Evolutionary conservation across 192 early-diverging fungal genomes (phyloP).

Genomic region (Coemansia javaensis): DNA sequence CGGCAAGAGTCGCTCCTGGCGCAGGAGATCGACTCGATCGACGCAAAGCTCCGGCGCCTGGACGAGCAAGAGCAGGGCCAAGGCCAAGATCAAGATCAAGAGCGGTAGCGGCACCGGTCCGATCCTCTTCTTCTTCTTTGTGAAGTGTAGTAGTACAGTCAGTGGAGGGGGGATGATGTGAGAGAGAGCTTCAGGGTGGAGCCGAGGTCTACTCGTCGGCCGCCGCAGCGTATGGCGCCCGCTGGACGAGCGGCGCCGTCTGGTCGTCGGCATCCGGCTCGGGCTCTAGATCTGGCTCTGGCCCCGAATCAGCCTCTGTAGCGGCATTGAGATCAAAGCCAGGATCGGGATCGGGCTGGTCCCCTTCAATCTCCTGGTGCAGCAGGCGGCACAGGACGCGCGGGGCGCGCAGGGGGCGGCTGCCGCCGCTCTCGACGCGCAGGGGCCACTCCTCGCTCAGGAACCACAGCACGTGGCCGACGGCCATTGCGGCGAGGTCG

Average conservation of each 20-base stretch:
- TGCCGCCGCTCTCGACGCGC: constrained; percentile 54
- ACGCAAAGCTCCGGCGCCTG: constrained; percentile 28
- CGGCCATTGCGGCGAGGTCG: constrained; percentile 78
- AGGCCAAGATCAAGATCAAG: constrained; percentile 2
- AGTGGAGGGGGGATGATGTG: too few species aligned
- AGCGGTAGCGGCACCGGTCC: neutral
- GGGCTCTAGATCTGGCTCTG: neutral
- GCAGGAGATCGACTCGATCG: constrained; percentile 27
- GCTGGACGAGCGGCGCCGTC: constrained; percentile 4
- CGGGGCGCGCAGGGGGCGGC: constrained; percentile 17
- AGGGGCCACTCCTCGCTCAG: constrained; percentile 91
- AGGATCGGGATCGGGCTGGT: too few species aligned
- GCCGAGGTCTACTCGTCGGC: neutral
- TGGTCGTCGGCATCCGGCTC: neutral
- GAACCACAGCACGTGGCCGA: constrained; percentile 95
- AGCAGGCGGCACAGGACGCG: constrained; percentile 22
- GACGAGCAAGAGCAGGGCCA: constrained; percentile 15
- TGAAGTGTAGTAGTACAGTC: too few species aligned
- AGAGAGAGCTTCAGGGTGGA: too few species aligned
- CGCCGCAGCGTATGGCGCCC: neutral
- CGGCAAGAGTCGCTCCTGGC: constrained; percentile 18
- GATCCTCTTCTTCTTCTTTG: too few species aligned
- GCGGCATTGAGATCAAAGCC: too few species aligned
- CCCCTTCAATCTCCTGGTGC: constrained; percentile 19
- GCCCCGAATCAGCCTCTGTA: too few species aligned